Evolutionary conservation across 208 protist genomes (phyloP), one percentile per base, ranked within the genome.

Genomic region (Trichomonas tenax): DNA sequence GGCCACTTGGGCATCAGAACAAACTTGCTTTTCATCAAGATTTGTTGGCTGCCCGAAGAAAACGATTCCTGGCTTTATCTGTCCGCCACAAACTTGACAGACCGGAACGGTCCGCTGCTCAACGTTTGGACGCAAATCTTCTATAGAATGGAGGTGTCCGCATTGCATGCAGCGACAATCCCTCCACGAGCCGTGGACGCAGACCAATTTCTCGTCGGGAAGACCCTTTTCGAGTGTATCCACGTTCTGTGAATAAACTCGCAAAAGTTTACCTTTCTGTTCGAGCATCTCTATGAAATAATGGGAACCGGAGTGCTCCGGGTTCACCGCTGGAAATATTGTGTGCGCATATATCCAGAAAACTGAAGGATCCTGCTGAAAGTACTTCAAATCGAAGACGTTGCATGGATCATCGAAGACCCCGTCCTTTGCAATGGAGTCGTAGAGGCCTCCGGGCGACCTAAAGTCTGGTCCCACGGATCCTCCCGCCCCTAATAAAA

Each of bases 41-140:
- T 93, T 93, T 34, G 86, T 93, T 58, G 40, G 44, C 31, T 93
- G 86, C n/a, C 44, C 86, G 38, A 93, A 93, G 44, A 93, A 93
- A 9, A 93, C 86, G 26, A 93, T 93, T n/a, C 86, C 86, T 34
- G 86, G 86, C 31, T 93, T 93, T 4, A 93, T 93, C 9, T 21
- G 17, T 17, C 86, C 86, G 0, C 86, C 44, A 38, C 86, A 93
- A 17, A 9, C 0, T n/a, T 48, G 21, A 44, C 86, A 93, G 2
- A 14, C 1, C 17, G 86, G 86, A 51, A 93, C 86, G 15, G 44
- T 36, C 0, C 86, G 14, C 6, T 41, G 40, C n/a, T 93, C 44
- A 38, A 93, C 44, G 17, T 14, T 44, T 48, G 86, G 86, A 14
- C 86, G 44, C 23, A 93, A 4, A 38, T 93, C 86, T 40, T 93